Evolutionary conservation across 2,329 filamentous ascomycete genomes (phyloP).

Genomic region (Colletotrichum australisinense): DNA sequence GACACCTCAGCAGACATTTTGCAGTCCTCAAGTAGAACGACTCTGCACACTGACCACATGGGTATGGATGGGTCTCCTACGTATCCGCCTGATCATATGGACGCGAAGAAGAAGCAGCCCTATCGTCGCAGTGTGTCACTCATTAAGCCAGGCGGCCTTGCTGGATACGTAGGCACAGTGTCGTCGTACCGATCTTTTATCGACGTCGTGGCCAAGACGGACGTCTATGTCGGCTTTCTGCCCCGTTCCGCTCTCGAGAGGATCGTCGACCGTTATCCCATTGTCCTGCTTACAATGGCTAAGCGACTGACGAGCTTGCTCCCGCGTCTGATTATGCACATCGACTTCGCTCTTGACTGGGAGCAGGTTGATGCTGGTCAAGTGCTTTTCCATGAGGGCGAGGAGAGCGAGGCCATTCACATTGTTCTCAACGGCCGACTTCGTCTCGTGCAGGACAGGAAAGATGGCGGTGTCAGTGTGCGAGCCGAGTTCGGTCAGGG

Average conservation of each 20-base stretch:
- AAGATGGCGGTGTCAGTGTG: conserved; percentile 85
- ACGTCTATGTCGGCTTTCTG: conserved; percentile 97
- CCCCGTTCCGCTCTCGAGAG: conserved; percentile 87
- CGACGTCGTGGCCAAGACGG: conserved; percentile 96
- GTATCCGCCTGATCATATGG: conserved; percentile 39
- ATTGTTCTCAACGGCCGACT: conserved; percentile 95
- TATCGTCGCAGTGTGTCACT: conserved; percentile 80
- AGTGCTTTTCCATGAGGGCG: conserved; percentile 91
- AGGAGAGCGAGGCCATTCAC: conserved; percentile 98
- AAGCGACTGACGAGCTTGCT: conserved; percentile 92
- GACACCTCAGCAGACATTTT: conserved; percentile 60
- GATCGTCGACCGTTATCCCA: conserved; percentile 92
- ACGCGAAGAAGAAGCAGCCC: conserved; percentile 57
- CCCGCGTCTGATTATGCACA: conserved; percentile 90
- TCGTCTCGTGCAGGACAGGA: conserved; percentile 83
- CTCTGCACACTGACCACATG: conserved; percentile 37
- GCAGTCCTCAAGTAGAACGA: conserved; percentile 49
- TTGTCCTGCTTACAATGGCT: conserved; percentile 93
- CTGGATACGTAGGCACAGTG: conserved; percentile 93
- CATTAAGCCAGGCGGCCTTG: conserved; percentile 93
- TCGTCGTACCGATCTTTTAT: conserved; percentile 97
- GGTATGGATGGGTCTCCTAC: conserved; percentile 27
- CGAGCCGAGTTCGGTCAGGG: conserved; percentile 95
- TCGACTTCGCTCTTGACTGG: conserved; percentile 99
- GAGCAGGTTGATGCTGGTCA: conserved; percentile 96